A percentile compares a stretch with the other conserved stretches of the same genome.
Conservation (phyloP, 2,329 filamentous ascomycete species). For the Fusarium avenaceum region DNA sequence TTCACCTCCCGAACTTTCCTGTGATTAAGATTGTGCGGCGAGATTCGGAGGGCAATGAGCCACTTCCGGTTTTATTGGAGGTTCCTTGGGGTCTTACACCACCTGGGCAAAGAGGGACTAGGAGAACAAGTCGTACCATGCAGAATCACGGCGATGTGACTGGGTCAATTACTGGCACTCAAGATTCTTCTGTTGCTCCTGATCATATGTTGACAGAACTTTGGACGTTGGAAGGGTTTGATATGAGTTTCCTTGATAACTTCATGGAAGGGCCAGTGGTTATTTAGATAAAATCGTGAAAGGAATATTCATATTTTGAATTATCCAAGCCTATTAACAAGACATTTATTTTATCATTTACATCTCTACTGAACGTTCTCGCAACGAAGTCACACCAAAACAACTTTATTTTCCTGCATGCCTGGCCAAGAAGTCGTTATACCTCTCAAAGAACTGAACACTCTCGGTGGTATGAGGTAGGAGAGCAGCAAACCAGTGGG, state of each 20-base stretch:
- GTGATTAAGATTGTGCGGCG: slow-evolving; percentile 53
- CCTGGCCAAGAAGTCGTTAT: slow-evolving; percentile 10
- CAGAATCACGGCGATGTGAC: too few relatives aligned
- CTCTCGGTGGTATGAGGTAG: slow-evolving; percentile 3
- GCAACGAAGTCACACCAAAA: too few relatives aligned
- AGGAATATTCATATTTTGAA: too few relatives aligned
- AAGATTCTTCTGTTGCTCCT: neutral
- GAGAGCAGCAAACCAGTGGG: slow-evolving; percentile 41
- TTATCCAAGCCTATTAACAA: neutral
- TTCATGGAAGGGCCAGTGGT: slow-evolving; percentile 11
- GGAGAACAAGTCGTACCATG: neutral
- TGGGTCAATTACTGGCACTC: neutral
- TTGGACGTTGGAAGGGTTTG: slow-evolving; percentile 9
- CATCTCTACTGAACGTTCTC: too few relatives aligned
- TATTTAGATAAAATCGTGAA: neutral
- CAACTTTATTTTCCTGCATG: neutral
- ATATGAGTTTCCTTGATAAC: slow-evolving; percentile 25
- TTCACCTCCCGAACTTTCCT: slow-evolving; percentile 61
- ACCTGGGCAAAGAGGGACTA: neutral
- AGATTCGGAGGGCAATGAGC: neutral
- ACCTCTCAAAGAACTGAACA: slow-evolving; percentile 21
- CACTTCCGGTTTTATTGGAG: neutral
- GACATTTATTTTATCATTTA: neutral
- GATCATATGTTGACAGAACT: too few relatives aligned
- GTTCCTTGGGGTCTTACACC: neutral